Conservation (phyloP, 176 grass and related monocot genomes). For the Phoenix dactylifera region DNA sequence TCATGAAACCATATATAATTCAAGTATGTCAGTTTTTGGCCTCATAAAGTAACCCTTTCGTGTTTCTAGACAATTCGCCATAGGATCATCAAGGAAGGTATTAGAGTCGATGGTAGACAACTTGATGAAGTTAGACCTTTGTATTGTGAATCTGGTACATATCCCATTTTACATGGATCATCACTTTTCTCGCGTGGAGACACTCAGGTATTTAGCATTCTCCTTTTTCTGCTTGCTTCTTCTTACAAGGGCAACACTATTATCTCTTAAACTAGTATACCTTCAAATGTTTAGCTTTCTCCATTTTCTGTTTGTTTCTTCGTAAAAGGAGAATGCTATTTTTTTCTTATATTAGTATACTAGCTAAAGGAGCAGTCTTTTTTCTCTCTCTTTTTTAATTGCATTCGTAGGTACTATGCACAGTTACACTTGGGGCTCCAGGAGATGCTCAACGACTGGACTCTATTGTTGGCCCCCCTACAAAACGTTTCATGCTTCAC, state of each 20-base stretch:
- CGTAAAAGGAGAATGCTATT: too few relatives aligned
- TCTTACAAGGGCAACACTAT: too few relatives aligned
- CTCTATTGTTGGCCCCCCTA: conserved; percentile 91
- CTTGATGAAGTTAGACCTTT: conserved; percentile 93
- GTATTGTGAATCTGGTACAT: conserved; percentile 76
- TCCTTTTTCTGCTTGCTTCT: too few relatives aligned
- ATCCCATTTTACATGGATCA: conserved; percentile 75
- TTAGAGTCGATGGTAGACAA: conserved; percentile 89
- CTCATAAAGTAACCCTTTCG: background rate
- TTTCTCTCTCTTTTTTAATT: background rate
- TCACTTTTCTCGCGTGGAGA: conserved; percentile 86
- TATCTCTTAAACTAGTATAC: too few relatives aligned
- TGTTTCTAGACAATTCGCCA: conserved; percentile 76
- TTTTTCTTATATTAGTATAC: too few relatives aligned
- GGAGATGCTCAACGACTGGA: conserved; percentile 91
- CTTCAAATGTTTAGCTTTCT: too few relatives aligned
- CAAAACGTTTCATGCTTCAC: conserved; percentile 98
- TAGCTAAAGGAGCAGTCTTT: too few relatives aligned
- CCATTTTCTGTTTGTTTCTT: too few relatives aligned
- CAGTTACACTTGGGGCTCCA: conserved; percentile 88
- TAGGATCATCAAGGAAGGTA: conserved; percentile 87
- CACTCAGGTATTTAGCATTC: conserved; percentile 49
- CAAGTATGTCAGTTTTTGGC: too few relatives aligned
- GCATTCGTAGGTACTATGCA: conserved; percentile 76
- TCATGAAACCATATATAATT: too few relatives aligned